Evolutionary conservation across 2,329 filamentous ascomycete species (phyloP).

Genomic region (Exophiala alcalophila): DNA sequence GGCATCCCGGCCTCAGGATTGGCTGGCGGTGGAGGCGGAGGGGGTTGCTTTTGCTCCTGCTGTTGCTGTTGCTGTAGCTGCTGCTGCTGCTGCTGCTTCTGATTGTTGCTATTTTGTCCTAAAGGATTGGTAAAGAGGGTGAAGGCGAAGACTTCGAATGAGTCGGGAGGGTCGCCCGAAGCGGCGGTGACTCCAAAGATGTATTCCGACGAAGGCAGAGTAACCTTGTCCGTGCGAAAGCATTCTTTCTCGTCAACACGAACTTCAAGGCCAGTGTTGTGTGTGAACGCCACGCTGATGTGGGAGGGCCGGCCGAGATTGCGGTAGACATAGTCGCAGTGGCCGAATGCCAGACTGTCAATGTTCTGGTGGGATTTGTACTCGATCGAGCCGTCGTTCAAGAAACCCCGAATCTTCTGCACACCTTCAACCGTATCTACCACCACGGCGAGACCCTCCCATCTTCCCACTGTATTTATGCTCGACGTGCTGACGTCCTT

Average conservation of each 20-base stretch:
- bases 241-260: constrained; percentile 75
- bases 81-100: constrained; percentile 35
- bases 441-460: constrained; percentile 86
- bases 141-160: constrained; percentile 89
- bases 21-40: constrained; percentile 15
- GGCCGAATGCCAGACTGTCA: constrained; percentile 84
- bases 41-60: constrained; percentile 34
- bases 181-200: constrained; percentile 83
- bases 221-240: constrained; percentile 62
- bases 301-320: constrained; percentile 83
- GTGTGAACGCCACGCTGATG: constrained; percentile 69
- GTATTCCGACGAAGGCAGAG: constrained; percentile 72
- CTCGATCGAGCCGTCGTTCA: constrained; percentile 85
- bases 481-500: constrained; percentile 66
- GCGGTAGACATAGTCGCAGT: constrained; percentile 86
- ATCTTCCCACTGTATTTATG: constrained; percentile 78
- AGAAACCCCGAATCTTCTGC: constrained; percentile 79
- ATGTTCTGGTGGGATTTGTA: constrained; percentile 73
- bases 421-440: constrained; percentile 77
- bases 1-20: constrained; percentile 21
- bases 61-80: constrained; percentile 34
- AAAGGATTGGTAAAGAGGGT: constrained; percentile 52
- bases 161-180: constrained; percentile 87
- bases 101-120: too few relatives aligned
- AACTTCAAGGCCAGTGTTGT: constrained; percentile 64